Conservation (phyloP, 2,329 filamentous ascomycete genomes). For the Epichloe sibirici region DNA sequence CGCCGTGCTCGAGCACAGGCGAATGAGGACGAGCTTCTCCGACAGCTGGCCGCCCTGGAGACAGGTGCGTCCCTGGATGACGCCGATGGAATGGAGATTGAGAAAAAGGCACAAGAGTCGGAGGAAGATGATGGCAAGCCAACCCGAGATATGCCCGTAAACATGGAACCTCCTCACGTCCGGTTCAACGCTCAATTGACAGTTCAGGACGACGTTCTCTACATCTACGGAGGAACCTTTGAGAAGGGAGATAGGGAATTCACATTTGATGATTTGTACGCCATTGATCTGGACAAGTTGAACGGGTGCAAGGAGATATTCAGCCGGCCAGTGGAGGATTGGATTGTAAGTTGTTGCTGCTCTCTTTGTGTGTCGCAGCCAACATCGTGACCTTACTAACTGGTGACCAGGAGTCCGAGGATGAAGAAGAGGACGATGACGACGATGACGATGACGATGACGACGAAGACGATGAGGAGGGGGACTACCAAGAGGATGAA, state of each 20-base stretch:
- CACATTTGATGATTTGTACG: conserved; percentile 90
- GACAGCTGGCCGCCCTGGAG: conserved; percentile 76
- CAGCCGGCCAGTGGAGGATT: conserved; percentile 70
- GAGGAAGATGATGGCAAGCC: conserved; percentile 46
- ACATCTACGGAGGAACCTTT: conserved; percentile 89
- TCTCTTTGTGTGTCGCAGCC: background rate
- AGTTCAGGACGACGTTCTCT: conserved; percentile 84
- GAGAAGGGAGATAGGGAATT: conserved; percentile 92
- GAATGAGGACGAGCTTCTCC: conserved; percentile 80
- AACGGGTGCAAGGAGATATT: conserved; percentile 91
- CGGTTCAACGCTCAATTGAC: conserved; percentile 86
- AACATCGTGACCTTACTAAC: background rate
- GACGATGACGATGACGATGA: conserved; percentile 35
- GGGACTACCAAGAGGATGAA: conserved; percentile 42
- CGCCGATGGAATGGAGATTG: conserved; percentile 35
- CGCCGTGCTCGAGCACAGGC: conserved; percentile 69
- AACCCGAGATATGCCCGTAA: conserved; percentile 50
- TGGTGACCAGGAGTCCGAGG: conserved; percentile 38
- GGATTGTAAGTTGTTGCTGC: conserved; percentile 44
- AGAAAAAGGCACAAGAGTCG: conserved; percentile 37
- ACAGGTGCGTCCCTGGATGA: conserved; percentile 54
- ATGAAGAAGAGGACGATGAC: conserved; percentile 30
- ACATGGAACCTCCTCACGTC: conserved; percentile 75
- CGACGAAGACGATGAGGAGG: conserved; percentile 44
- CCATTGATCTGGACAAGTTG: conserved; percentile 85